Evolutionary conservation across 305 asterid genomes (phyloP), one percentile per base, ranked within the genome.

Genomic region (Salvia sclarea): DNA sequence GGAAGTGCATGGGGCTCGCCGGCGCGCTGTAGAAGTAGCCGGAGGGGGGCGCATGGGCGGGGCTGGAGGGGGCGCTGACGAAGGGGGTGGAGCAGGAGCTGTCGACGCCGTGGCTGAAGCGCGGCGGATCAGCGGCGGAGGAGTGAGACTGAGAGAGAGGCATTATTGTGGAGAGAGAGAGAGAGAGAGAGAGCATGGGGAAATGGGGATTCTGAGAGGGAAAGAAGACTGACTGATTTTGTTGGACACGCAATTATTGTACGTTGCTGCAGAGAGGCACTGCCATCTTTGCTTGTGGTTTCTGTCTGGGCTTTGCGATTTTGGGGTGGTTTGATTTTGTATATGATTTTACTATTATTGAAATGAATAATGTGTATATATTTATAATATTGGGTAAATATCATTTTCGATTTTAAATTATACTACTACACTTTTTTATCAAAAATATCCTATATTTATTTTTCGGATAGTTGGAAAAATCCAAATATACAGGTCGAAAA

Each of bases 21-120:
- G 89, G 89, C 4, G 89, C 89, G n/a, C 89, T 84, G 82, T 70
- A 82, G 79, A 77, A 84, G 43, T 80, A 80, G 3, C 87, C 89
- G 53, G 82, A 75, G 1, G 84, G 82, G 0, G 83, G 82, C 0
- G 77, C 82, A 37, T 80, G 79, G n/a, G 68, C 74, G 0, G 87
- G 87, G 50, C 84, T 82, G 10, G 90, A 84, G 0, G 84, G 87
- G 3, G 85, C 90, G 12, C 85, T 84, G 16, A 82, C 85, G 44
- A 82, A 82, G 2, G 90, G 87, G 0, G 85, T 82, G 24, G 90
- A 82, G 65, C 87, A 80, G 12, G 82, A 45, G 76, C 83, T 80
- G 69, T 82, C 84, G 13, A 82, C 62, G 24, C 82, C 90, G 8
- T 84, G 77, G 75, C 83, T 81, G 68, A 45, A 69, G 16, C 85